Percentiles rank a stretch among this genome's conserved stretches.
Evolutionary conservation across 257 asterid species (phyloP).

Genomic region (Orobanche coerulescens): DNA sequence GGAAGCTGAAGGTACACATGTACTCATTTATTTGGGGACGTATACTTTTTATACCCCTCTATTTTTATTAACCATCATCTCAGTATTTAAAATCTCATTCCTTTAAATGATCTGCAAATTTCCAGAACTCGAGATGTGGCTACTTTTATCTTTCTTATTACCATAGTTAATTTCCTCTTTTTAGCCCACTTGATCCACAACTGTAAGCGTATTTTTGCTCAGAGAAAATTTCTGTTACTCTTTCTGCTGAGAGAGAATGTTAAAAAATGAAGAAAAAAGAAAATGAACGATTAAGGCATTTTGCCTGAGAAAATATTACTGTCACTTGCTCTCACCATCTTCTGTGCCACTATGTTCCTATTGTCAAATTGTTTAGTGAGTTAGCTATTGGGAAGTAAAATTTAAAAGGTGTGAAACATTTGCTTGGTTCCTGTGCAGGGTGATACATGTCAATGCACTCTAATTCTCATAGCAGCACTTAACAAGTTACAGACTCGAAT

Average conservation of each 20-base stretch:
- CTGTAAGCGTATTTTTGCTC: background rate
- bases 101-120: background rate
- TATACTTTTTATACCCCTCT: too few species aligned
- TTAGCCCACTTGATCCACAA: background rate
- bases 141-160: constrained; percentile 8
- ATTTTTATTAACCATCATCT: too few species aligned
- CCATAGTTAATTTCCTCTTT: background rate
- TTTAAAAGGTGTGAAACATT: constrained; percentile 1
- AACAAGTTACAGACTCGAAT: background rate
- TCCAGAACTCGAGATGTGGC: background rate
- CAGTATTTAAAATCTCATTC: background rate
- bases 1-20: too few species aligned
- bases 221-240: background rate
- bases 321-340: background rate
- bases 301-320: background rate
- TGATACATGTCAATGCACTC: background rate
- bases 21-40: too few species aligned
- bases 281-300: background rate
- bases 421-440: background rate
- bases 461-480: background rate
- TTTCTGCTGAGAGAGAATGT: background rate
- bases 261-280: background rate
- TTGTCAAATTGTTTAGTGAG: background rate
- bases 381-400: background rate
- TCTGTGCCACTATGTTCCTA: background rate